Evolutionary conservation across 2,329 filamentous ascomycete species (phyloP).

Genomic region (Ophiostoma australiae): DNA sequence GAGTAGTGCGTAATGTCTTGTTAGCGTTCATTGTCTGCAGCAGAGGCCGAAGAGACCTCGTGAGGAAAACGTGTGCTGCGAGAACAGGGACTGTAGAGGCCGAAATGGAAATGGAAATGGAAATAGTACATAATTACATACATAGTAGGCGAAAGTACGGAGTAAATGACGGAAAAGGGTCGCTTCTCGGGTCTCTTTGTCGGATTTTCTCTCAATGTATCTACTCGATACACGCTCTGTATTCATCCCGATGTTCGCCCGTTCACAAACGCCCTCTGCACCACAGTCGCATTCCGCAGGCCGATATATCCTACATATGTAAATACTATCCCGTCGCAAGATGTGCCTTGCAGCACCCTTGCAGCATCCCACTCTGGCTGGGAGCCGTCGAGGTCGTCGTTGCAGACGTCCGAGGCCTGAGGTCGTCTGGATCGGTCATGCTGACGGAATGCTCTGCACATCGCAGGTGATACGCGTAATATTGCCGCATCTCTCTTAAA

Average conservation of each 20-base stretch:
- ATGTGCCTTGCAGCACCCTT: slow-evolving; percentile 7
- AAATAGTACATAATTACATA: neutral
- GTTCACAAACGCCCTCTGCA: neutral
- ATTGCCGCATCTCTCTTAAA: neutral
- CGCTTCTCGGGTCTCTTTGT: neutral
- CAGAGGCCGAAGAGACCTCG: neutral
- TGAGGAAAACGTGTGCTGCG: slow-evolving; percentile 5
- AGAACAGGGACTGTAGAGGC: neutral
- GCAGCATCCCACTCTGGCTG: neutral
- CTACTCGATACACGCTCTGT: neutral
- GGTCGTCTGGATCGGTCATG: neutral
- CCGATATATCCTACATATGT: neutral
- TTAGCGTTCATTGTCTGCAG: neutral
- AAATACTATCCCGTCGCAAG: neutral
- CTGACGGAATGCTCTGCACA: neutral
- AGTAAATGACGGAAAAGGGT: neutral
- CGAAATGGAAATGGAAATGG: neutral
- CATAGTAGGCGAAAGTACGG: too few relatives aligned
- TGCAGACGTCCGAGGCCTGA: neutral
- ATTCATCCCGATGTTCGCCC: neutral
- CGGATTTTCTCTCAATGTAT: neutral
- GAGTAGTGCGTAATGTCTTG: neutral
- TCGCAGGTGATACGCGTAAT: neutral
- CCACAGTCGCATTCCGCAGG: neutral
- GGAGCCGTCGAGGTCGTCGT: neutral